Base-by-base conservation (phyloP, 2,329 filamentous ascomycete species). In the Mollisiaceae sp. region DNA sequence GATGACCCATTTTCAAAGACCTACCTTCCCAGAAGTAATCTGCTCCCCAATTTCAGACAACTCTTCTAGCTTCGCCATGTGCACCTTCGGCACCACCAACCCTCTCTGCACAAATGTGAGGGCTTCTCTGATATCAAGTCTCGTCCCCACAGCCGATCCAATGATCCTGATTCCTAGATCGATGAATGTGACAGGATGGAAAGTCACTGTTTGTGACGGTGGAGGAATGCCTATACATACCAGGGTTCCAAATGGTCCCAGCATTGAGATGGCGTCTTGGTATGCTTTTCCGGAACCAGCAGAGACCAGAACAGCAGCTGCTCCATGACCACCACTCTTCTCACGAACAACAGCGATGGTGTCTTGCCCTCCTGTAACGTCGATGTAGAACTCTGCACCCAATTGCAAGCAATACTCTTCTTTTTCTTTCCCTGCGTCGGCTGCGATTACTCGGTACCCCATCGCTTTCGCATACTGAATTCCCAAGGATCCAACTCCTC, bases 221-320 rank as follows among this genome's bases (percentile, higher is more conserved):
- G 77, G 74, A 1, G 68, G 66, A 14, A 70, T 68, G 8, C 68
- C 68, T 43, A 70, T 61, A 41, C 63, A 66, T 20, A 68, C 62
- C 11, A 70, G n/a, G 6, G 63, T 70, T 27, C 65, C 67, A 27
- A 62, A 63, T 4, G 60, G 55, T 9, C 60, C 62, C 20, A 71
- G 45, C 65, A 71, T 67, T 4, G 50, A 20, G 15, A 66, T 43
- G 9, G 62, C 76, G 73, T 82, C 81, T 50, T 76, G 77, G 67
- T 83, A 84, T 9, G 81, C 82, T 24, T 74, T 74, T 61, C 82
- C 82, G 56, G 77, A 77, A 1, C 79, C 78, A 1, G 81, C 80
- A 67, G 80, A 81, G 15, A 89, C 84, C 6, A 90, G 72, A 5
- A 85, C 86, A 2, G 85, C 84, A 65, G 86, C 82, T 0, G 85